Percentiles rank a stretch among this genome's conserved stretches.
Evolutionary conservation across 352 stramenopile genomes (phyloP).

Genomic region (Pilasporangium apinafurcum): DNA sequence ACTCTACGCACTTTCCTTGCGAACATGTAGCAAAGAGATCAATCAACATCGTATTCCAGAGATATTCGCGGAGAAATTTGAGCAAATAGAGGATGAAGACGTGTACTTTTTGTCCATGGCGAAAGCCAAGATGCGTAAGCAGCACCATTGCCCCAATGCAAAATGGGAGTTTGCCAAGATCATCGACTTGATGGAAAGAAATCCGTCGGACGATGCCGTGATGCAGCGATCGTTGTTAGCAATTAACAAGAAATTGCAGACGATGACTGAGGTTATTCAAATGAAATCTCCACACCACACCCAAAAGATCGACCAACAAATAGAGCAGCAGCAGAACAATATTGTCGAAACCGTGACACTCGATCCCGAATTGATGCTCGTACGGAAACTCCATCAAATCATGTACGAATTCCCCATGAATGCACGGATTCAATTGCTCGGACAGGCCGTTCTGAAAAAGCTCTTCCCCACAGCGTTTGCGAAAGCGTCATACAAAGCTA

Average conservation of each 20-base stretch:
- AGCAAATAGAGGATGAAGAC: conserved; percentile 45
- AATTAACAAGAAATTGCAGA: conserved; percentile 48
- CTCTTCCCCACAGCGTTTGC: conserved; percentile 60
- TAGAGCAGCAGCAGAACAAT: neutral
- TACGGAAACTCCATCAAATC: conserved; percentile 49
- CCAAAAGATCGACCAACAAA: no score
- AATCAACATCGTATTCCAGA: conserved; percentile 12
- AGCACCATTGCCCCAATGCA: conserved; percentile 43
- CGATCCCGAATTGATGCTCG: conserved; percentile 40
- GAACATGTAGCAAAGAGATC: conserved; percentile 17
- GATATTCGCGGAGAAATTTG: conserved; percentile 32
- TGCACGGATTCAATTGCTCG: conserved; percentile 52
- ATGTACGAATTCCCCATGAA: conserved; percentile 63
- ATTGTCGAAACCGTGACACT: conserved; percentile 43
- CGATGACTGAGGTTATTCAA: conserved; percentile 13
- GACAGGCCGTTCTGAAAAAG: conserved; percentile 37
- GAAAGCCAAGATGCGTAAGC: conserved; percentile 38
- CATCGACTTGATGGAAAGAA: conserved; percentile 42
- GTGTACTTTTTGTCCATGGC: conserved; percentile 50
- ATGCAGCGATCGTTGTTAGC: conserved; percentile 49
- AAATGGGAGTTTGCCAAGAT: conserved; percentile 46
- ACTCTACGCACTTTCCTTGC: conserved; percentile 40
- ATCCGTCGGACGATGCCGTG: conserved; percentile 54
- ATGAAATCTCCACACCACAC: conserved; percentile 9
- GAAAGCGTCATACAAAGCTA: conserved; percentile 61